These are phyloP conservation scores for Nakazawaea pomicola DNA, from an alignment of 805 yeast species.

Conservation along the genomic window DNA sequence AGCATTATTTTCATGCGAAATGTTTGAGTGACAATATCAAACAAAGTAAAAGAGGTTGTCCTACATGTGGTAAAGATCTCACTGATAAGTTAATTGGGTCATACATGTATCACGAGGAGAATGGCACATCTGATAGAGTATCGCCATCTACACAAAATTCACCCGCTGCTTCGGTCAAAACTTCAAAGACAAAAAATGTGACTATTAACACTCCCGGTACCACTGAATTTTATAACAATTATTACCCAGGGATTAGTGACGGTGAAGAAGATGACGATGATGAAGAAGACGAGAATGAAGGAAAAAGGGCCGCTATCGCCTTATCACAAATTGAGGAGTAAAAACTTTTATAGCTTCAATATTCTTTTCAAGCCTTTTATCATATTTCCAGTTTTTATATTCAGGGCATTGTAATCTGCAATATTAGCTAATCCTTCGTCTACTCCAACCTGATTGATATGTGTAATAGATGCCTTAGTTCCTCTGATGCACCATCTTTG, in stretches of 20 bases:
- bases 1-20: constrained; percentile 7
- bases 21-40: constrained; percentile 7
- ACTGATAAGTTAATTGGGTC: constrained; percentile 6
- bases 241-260: neutral
- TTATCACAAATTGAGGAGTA: neutral
- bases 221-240: constrained; percentile 3
- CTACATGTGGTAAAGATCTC: constrained; percentile 5
- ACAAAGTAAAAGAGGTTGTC: constrained; percentile 1
- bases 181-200: constrained; percentile 2
- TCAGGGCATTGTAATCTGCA: constrained; percentile 47
- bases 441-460: constrained; percentile 31
- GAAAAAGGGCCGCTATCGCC: neutral
- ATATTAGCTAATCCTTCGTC: constrained; percentile 47
- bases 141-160: neutral
- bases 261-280: neutral
- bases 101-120: neutral
- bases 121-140: no score
- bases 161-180: neutral
- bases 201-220: constrained; percentile 3
- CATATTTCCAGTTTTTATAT: constrained; percentile 1
- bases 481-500: constrained; percentile 61
- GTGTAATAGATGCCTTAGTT: constrained; percentile 51
- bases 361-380: constrained; percentile 1
- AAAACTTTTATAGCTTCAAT: neutral
- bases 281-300: neutral